Conservation (phyloP, 2,329 filamentous ascomycete genomes). For the Eurotiales sp. region DNA sequence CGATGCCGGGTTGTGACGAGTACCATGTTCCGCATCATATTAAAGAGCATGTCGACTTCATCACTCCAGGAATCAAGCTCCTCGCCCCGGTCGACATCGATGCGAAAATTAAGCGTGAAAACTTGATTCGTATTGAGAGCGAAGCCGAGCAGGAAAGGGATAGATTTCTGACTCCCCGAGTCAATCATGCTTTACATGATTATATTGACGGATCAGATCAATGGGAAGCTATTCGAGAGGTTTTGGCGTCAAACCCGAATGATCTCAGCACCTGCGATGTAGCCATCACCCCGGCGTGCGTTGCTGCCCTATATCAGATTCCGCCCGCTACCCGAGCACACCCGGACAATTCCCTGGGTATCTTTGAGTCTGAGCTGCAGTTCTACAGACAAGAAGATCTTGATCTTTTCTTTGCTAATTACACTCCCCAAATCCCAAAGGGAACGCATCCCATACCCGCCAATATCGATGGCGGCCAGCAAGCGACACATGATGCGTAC, state of each 20-base stretch:
- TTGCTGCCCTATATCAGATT: slow-evolving; percentile 48
- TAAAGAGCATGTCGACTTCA: slow-evolving; percentile 51
- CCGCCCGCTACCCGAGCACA: slow-evolving; percentile 35
- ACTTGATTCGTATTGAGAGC: background rate
- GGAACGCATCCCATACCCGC: slow-evolving; percentile 44
- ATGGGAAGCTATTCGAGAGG: background rate
- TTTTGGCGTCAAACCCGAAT: background rate
- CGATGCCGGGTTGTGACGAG: slow-evolving; percentile 33
- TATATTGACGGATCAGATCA: background rate
- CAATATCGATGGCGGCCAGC: slow-evolving; percentile 44
- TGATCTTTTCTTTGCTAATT: slow-evolving; percentile 46
- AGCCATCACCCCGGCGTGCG: slow-evolving; percentile 56
- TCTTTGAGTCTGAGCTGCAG: slow-evolving; percentile 52
- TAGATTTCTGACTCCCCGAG: background rate
- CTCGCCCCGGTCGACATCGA: slow-evolving; percentile 31
- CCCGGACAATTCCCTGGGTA: slow-evolving; percentile 49
- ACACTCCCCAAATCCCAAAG: slow-evolving; percentile 39
- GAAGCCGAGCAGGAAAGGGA: background rate
- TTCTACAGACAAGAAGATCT: slow-evolving; percentile 51
- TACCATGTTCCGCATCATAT: slow-evolving; percentile 51
- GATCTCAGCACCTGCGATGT: slow-evolving; percentile 43
- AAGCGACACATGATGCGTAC: slow-evolving; percentile 33
- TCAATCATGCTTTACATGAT: slow-evolving; percentile 13
- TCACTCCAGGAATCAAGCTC: slow-evolving; percentile 53
- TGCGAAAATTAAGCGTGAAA: slow-evolving; percentile 18